phyloP scores from a whole-genome alignment of 192 early-diverging fungal genomes.

The Chytriomyces sp. region DNA sequence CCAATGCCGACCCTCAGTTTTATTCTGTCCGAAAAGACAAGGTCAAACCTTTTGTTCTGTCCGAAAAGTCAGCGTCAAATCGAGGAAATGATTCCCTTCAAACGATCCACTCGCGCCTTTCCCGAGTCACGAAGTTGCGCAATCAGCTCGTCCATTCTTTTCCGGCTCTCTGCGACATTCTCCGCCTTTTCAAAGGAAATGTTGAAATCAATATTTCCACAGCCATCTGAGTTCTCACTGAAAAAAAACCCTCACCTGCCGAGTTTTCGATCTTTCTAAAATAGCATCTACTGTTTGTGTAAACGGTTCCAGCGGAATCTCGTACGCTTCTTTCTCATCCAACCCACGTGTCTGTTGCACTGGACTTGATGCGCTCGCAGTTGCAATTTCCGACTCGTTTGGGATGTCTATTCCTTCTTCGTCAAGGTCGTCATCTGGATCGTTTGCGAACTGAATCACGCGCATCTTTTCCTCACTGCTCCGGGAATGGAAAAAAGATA shows the following conservation, averaged over 20 bases:
- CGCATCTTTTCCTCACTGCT: not conserved
- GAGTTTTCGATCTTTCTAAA: constrained; percentile 6
- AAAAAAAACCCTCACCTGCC: not conserved
- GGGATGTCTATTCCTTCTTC: not conserved
- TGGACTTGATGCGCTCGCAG: not conserved
- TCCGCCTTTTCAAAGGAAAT: constrained; percentile 7
- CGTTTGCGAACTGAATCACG: not conserved
- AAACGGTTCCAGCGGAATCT: constrained; percentile 16
- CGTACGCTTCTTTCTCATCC: not conserved
- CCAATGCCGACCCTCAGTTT: no score
- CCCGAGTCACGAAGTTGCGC: not conserved
- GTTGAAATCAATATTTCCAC: not conserved
- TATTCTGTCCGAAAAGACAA: no score
- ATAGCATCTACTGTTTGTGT: constrained; percentile 24
- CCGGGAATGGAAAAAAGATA: no score
- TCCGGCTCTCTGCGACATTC: not conserved
- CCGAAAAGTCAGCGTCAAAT: not conserved
- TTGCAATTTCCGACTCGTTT: not conserved
- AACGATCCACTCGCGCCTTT: constrained; percentile 1
- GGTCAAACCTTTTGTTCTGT: no score
- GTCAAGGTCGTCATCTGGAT: not conserved
- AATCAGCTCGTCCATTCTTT: constrained; percentile 19
- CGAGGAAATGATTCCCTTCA: constrained; percentile 15
- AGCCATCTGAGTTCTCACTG: no score
- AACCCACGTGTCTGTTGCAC: not conserved